These are phyloP conservation scores for Chlamydomonas sp. DNA, from an alignment of 139 green algal genomes.

Conservation along the genomic window DNA sequence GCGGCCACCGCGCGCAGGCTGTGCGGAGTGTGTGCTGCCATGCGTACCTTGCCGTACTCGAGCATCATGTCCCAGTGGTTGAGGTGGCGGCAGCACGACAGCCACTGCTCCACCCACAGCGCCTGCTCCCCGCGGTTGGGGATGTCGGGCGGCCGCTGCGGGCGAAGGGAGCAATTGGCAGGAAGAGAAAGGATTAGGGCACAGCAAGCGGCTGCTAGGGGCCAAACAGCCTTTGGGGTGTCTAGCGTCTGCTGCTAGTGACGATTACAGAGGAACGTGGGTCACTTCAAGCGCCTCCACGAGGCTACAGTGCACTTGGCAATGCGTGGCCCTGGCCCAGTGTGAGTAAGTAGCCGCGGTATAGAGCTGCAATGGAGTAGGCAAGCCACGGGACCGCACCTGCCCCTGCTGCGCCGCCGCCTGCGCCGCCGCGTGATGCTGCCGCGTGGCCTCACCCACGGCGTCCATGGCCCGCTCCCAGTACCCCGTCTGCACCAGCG, in stretches of 20 bases:
- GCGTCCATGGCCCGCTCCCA: conserved; percentile 81
- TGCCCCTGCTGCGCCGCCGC: neutral
- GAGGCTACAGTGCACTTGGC: no score
- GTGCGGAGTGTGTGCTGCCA: neutral
- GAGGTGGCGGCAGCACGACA: conserved; percentile 81
- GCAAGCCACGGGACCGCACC: no score
- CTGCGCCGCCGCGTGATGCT: neutral
- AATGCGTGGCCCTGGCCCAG: no score
- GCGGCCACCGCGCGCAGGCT: no score
- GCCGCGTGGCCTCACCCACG: conserved; percentile 65
- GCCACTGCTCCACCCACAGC: conserved; percentile 85
- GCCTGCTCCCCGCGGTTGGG: conserved; percentile 57
- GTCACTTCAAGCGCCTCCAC: no score
- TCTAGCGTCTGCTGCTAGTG: no score
- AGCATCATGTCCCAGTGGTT: conserved; percentile 94
- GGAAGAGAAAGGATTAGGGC: no score
- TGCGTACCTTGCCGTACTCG: conserved; percentile 75
- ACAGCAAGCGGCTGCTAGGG: no score
- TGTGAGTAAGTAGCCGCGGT: no score
- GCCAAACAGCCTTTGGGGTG: no score
- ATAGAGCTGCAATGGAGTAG: no score
- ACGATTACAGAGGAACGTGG: no score
- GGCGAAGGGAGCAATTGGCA: neutral
- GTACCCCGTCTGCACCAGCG: conserved; percentile 90
- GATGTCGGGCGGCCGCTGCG: conserved; percentile 14